These are phyloP conservation scores for Sporodiniella umbellata DNA, from an alignment of 371 early-diverging fungal genomes.

Conservation along the genomic window DNA sequence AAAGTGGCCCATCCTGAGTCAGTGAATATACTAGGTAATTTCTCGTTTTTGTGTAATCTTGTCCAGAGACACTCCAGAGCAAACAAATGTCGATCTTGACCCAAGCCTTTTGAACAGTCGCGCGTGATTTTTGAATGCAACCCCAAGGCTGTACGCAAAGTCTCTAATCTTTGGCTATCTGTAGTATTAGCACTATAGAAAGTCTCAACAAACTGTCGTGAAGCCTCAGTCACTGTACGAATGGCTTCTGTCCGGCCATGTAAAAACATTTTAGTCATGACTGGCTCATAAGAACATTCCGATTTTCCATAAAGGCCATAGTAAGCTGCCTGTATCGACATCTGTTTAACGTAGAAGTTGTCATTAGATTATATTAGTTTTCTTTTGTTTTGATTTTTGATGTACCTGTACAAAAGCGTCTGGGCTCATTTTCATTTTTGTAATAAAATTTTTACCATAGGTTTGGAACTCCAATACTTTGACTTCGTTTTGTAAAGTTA, in stretches of 20 bases:
- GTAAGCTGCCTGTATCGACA: conserved; percentile 94
- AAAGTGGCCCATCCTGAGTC: conserved; percentile 57
- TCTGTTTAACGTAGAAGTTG: conserved; percentile 34
- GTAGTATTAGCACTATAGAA: conserved; percentile 54
- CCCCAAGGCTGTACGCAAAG: conserved; percentile 59
- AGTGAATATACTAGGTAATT: conserved; percentile 65
- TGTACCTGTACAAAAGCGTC: conserved; percentile 77
- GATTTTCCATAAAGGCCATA: conserved; percentile 75
- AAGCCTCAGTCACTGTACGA: conserved; percentile 70
- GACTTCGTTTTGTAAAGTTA: conserved; percentile 61
- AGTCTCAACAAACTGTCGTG: conserved; percentile 68
- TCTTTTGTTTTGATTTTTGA: too few species aligned
- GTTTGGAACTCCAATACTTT: conserved; percentile 58
- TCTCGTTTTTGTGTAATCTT: conserved; percentile 45
- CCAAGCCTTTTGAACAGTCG: conserved; percentile 68
- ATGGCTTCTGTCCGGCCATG: conserved; percentile 90
- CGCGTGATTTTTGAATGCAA: conserved; percentile 71
- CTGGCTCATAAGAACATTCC: conserved; percentile 85
- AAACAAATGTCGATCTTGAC: conserved; percentile 86
- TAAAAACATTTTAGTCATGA: conserved; percentile 78
- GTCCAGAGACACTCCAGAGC: conserved; percentile 63
- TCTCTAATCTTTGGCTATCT: conserved; percentile 43
- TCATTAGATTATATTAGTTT: not conserved
- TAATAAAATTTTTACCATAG: conserved; percentile 72
- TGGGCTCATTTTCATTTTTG: conserved; percentile 65